A percentile compares a stretch with the other conserved stretches of the same genome.
phyloP scores from a whole-genome alignment of 768 basidiomycete genomes.

The Candolleomyces efflorescens region DNA sequence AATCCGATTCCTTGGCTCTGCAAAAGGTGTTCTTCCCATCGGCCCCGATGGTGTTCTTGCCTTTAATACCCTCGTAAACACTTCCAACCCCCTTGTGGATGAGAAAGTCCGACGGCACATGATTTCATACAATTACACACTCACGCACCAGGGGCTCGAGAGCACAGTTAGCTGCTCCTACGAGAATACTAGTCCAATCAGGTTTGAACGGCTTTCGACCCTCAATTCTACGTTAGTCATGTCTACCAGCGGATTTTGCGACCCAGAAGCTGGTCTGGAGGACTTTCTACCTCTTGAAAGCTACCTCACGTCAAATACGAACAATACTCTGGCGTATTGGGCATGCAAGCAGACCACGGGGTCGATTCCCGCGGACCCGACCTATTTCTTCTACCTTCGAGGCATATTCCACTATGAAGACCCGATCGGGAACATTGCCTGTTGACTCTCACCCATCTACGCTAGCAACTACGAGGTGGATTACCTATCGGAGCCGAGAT shows the following conservation, averaged over 20 bases:
- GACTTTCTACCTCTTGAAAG: not conserved
- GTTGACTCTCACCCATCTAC: constrained; percentile 12
- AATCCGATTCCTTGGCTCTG: no score
- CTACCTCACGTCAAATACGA: not conserved
- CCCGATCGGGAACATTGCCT: constrained; percentile 16
- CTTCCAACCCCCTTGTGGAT: no score
- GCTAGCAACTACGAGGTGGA: constrained; percentile 14
- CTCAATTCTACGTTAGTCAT: not conserved
- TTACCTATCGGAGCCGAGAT: constrained; percentile 8
- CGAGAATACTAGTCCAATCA: not conserved
- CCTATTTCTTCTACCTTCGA: constrained; percentile 13
- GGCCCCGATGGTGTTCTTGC: no score
- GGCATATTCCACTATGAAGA: constrained; percentile 5
- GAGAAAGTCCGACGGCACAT: not conserved
- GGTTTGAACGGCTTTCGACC: not conserved
- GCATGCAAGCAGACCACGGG: constrained; percentile 9
- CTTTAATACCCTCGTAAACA: no score
- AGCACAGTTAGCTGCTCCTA: not conserved
- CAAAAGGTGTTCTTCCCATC: no score
- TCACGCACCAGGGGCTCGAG: not conserved
- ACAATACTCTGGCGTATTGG: constrained; percentile 10
- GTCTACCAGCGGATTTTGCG: not conserved
- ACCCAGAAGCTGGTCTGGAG: not conserved
- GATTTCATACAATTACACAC: not conserved
- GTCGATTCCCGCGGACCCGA: not conserved